phyloP scores from a whole-genome alignment of 2,329 filamentous ascomycete species.

The Clonostachys byssicola region DNA sequence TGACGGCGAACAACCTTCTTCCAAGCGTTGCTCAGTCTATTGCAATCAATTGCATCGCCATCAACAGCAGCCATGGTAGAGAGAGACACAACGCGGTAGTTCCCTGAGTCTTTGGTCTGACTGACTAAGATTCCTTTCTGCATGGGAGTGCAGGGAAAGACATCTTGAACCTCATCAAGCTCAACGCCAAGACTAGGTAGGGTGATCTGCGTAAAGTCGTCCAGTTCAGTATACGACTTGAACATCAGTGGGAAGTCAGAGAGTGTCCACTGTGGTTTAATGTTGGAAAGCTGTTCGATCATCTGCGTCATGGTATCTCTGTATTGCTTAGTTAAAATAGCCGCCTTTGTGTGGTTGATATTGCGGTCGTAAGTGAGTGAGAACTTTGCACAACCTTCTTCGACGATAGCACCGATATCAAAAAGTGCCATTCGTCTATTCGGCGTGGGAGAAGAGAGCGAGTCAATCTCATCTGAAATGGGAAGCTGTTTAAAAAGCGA shows the following conservation, averaged over 20 bases:
- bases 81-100: constrained; percentile 9
- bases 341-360: neutral
- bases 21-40: constrained; percentile 1
- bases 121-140: constrained; percentile 23
- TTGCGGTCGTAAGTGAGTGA: neutral
- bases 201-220: constrained; percentile 1
- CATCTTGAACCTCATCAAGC: constrained; percentile 12
- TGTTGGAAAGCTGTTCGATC: constrained; percentile 19
- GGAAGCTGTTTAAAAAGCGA: neutral
- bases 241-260: constrained; percentile 16
- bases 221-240: constrained; percentile 3
- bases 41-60: too few species aligned
- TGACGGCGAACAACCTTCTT: constrained; percentile 3
- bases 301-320: neutral
- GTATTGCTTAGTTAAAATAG: neutral
- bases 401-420: constrained; percentile 5
- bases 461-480: neutral
- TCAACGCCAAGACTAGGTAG: neutral
- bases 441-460: neutral
- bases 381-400: neutral
- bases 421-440: constrained; percentile 1
- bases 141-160: constrained; percentile 21
- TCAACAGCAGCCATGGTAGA: too few species aligned
- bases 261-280: constrained; percentile 25
- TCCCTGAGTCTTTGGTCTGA: constrained; percentile 12